Evolutionary conservation across 2,329 filamentous ascomycete species (phyloP), one percentile per base, ranked within the genome.

Genomic region (Cladosporium sp.): DNA sequence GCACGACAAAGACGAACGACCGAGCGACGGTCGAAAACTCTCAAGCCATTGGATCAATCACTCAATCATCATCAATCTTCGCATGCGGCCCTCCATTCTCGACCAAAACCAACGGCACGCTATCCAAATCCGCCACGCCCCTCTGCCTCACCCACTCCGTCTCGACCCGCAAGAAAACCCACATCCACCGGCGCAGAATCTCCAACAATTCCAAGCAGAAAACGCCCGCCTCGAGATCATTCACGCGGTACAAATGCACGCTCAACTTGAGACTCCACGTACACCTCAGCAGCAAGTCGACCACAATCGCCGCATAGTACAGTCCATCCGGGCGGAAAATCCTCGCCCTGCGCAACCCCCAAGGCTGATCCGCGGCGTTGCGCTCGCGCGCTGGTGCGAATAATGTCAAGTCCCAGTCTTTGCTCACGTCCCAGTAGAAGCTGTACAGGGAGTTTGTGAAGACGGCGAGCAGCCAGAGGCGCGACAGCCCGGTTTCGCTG

Each of bases 341-440:
- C 17, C 91, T 79, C 50, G 85, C 78, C 44, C 83, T 78, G 22
- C 93, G 84, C 39, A 99, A 75, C 1, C 88, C 93, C 66, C 82
- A 93, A 0, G 89, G 50, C n/a, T 52, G 50, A 18, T 47, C 50
- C 3, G 50, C 82, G 60, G 91, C 80, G 57, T 76, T 76, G 56
- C 85, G 80, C 55, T 81, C 76, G 32, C 70, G 38, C 13, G 39
- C 22, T 47, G 55, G 40, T 2, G 85, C 81, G 64, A 97, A 88
- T 12, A 97, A 77, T 0, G 86, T 88, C 55, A 99, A 77, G 65
- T 97, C 93, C 93, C 93, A 99, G 75, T 99, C 93, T 73, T 91
- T 93, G 50, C 89, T 80, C 24, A 97, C 84, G 63, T 99, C 93
- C 93, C 93, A 99, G 76, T 93, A 99, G 74, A 97, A 97, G n/a